A percentile compares a stretch with the other conserved stretches of the same genome.
Evolutionary conservation across 352 stramenopile species (phyloP).

Genomic region (Phytopythium chamaehyphon): DNA sequence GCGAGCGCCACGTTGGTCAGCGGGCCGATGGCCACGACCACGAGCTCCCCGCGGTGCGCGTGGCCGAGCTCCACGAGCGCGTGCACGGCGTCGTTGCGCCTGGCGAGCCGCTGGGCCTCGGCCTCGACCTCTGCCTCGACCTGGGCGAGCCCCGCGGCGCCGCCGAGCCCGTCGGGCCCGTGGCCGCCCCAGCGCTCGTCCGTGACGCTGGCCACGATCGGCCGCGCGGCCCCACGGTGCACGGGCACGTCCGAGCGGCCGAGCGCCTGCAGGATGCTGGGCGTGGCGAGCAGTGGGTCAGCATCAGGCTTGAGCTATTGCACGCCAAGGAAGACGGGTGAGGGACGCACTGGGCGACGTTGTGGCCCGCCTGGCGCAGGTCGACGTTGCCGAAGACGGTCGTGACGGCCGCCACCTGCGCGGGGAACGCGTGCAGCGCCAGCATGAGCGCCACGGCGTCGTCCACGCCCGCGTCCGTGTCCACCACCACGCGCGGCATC

Average conservation of each 20-base stretch:
- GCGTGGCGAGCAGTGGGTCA: no score
- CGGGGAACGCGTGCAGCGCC: constrained; percentile 57
- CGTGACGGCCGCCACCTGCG: constrained; percentile 60
- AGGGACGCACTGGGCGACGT: constrained; percentile 61
- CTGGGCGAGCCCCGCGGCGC: constrained; percentile 37
- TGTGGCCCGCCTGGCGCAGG: constrained; percentile 78
- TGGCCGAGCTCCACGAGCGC: constrained; percentile 55
- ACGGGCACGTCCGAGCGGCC: constrained; percentile 47
- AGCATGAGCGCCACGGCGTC: constrained; percentile 74
- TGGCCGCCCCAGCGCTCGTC: constrained; percentile 68
- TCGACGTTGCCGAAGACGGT: constrained; percentile 85
- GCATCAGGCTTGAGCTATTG: no score
- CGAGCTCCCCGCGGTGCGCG: constrained; percentile 58
- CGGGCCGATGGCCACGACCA: constrained; percentile 68
- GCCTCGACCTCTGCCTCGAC: constrained; percentile 16
- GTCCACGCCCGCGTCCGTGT: constrained; percentile 81
- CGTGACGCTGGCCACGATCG: constrained; percentile 63
- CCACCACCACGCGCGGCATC: constrained; percentile 51
- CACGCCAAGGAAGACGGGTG: no score
- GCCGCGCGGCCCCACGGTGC: constrained; percentile 55
- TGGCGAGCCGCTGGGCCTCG: no score
- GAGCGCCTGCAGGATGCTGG: constrained; percentile 63
- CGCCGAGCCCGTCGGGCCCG: constrained; percentile 67
- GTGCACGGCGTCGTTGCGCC: constrained; percentile 64
- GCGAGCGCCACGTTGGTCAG: constrained; percentile 80